A percentile compares a stretch with the other conserved stretches of the same genome.
phyloP scores from a whole-genome alignment of 306 rosid species.

The Cucurbita moschata region DNA sequence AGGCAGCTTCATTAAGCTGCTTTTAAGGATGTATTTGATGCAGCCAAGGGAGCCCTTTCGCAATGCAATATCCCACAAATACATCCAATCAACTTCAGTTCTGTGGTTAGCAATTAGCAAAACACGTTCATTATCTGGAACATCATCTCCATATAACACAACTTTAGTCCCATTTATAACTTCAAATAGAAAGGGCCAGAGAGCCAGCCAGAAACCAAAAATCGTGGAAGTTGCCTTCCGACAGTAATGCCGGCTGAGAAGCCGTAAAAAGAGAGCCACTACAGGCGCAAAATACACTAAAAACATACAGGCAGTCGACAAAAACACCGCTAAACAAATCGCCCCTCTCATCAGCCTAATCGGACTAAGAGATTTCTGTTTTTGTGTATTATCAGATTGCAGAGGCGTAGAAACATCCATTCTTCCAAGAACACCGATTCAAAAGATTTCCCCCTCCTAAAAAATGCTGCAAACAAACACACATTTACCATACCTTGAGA shows the following conservation, averaged over 20 bases:
- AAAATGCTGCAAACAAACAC: conserved; percentile 24
- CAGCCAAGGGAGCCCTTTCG: conserved; percentile 62
- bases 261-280: conserved; percentile 28
- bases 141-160: conserved; percentile 57
- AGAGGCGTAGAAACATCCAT: conserved; percentile 42
- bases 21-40: conserved; percentile 82
- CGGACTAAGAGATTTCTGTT: conserved; percentile 54
- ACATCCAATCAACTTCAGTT: conserved; percentile 99
- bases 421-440: conserved; percentile 27
- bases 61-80: conserved; percentile 89
- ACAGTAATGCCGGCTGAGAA: conserved; percentile 41
- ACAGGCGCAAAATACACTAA: conserved; percentile 57
- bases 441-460: conserved; percentile 20
- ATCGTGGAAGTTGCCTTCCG: conserved; percentile 53
- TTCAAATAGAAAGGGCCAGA: conserved; percentile 89
- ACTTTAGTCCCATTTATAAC: conserved; percentile 67
- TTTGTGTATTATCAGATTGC: conserved; percentile 27
- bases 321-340: conserved; percentile 60
- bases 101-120: conserved; percentile 76
- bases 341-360: conserved; percentile 57
- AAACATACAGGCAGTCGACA: conserved; percentile 69
- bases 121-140: conserved; percentile 71
- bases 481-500: neutral
- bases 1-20: conserved; percentile 90
- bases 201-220: conserved; percentile 61